phyloP scores from a whole-genome alignment of 306 rosid species.

The Casuarina cunninghamiana region DNA sequence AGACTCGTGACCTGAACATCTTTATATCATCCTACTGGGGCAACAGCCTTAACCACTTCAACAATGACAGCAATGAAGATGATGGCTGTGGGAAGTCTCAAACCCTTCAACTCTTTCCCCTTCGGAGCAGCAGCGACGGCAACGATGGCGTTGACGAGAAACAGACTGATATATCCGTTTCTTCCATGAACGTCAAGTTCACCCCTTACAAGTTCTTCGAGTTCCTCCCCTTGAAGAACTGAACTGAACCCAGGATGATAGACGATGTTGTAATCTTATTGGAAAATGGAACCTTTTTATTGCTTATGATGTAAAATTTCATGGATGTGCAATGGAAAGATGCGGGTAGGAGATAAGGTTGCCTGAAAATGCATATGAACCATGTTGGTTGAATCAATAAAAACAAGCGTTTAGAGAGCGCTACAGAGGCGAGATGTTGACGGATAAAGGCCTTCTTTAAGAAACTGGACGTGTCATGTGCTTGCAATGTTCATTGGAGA shows the following conservation, averaged over 20 bases:
- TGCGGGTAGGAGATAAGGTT: constrained; percentile 44
- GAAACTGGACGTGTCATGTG: constrained; percentile 31
- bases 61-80: constrained; percentile 13
- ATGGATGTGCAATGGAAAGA: constrained; percentile 41
- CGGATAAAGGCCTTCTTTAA: constrained; percentile 34
- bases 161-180: constrained; percentile 42
- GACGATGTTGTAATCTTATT: constrained; percentile 29
- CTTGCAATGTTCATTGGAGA: constrained; percentile 24
- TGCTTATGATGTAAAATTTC: constrained; percentile 49
- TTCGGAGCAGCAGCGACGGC: constrained; percentile 48
- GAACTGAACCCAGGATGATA: constrained; percentile 23
- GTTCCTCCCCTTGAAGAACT: constrained; percentile 75
- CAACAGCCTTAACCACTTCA: constrained; percentile 30
- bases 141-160: constrained; percentile 34
- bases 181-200: constrained; percentile 43
- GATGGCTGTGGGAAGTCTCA: constrained; percentile 48
- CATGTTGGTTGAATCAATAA: constrained; percentile 51
- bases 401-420: constrained; percentile 25
- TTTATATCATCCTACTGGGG: constrained; percentile 40
- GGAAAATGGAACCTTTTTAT: constrained; percentile 35
- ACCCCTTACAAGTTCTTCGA: constrained; percentile 64
- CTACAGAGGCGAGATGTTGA: constrained; percentile 23
- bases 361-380: constrained; percentile 71
- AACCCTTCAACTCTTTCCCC: constrained; percentile 87
- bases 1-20: constrained; percentile 51